phyloP scores from a whole-genome alignment of 2,329 filamentous ascomycete genomes.

The Atkinsonella texensis region DNA sequence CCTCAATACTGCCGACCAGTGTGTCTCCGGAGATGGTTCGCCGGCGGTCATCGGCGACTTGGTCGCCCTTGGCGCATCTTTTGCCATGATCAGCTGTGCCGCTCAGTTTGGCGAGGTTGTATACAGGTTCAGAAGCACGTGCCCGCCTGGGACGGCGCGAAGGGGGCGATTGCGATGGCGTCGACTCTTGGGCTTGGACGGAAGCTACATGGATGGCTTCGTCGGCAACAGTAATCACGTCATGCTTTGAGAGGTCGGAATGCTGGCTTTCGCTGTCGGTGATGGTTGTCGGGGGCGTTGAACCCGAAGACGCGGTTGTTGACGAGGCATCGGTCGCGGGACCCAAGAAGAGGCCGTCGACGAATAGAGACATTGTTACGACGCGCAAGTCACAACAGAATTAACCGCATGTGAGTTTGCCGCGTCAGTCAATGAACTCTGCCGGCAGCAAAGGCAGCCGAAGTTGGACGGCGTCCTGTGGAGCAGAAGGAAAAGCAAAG shows the following conservation, averaged over 20 bases:
- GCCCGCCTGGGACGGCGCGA: slow-evolving; percentile 40
- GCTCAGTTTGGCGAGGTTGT: slow-evolving; percentile 53
- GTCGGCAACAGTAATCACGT: slow-evolving; percentile 21
- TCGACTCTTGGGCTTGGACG: slow-evolving; percentile 16
- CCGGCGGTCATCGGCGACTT: slow-evolving; percentile 30
- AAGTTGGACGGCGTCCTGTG: background rate
- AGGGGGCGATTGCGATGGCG: slow-evolving; percentile 13
- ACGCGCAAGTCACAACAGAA: background rate
- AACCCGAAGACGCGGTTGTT: slow-evolving; percentile 43
- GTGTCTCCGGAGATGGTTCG: slow-evolving; percentile 33
- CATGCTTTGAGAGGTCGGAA: slow-evolving; percentile 30
- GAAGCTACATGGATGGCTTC: slow-evolving; percentile 13
- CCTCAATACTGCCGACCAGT: slow-evolving; percentile 16
- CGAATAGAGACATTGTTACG: slow-evolving; percentile 20
- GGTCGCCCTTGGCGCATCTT: slow-evolving; percentile 39
- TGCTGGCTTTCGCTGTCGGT: slow-evolving; percentile 49
- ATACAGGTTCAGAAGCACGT: slow-evolving; percentile 45
- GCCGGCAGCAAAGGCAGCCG: slow-evolving; percentile 7
- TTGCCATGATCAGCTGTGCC: slow-evolving; percentile 51
- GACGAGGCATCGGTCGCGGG: slow-evolving; percentile 29
- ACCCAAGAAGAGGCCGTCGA: slow-evolving; percentile 20
- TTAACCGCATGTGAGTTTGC: slow-evolving; percentile 1
- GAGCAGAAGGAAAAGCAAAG: background rate
- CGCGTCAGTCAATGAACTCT: slow-evolving; percentile 4
- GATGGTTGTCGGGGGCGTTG: slow-evolving; percentile 55